Conservation (phyloP, 176 grass and related monocot species). For the Avena sativa region DNA sequence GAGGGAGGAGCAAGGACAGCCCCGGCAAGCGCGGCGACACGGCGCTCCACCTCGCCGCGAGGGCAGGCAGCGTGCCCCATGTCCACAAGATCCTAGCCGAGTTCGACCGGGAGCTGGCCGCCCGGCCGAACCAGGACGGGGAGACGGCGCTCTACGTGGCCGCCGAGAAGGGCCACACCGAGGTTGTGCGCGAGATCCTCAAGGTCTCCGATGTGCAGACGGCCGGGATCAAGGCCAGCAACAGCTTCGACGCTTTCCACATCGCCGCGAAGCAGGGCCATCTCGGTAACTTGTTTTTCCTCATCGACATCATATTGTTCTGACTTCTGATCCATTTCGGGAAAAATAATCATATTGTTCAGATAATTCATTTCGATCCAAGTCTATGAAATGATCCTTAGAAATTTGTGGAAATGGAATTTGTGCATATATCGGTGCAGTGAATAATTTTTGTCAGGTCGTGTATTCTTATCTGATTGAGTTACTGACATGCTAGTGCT, state of each 20-base stretch:
- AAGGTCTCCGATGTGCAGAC: slow-evolving; percentile 72
- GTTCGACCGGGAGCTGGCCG: slow-evolving; percentile 40
- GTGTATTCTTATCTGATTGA: slow-evolving; percentile 26
- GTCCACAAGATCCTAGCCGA: slow-evolving; percentile 71
- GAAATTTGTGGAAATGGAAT: slow-evolving; percentile 17
- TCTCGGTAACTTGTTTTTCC: slow-evolving; percentile 55
- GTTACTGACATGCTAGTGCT: not conserved
- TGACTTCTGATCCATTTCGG: too few relatives aligned
- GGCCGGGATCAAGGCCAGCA: slow-evolving; percentile 77
- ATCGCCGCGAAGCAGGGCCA: slow-evolving; percentile 87
- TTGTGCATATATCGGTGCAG: slow-evolving; percentile 1
- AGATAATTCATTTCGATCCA: slow-evolving; percentile 18
- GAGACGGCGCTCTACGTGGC: slow-evolving; percentile 86
- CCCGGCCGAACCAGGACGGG: slow-evolving; percentile 80
- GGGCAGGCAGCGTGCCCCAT: slow-evolving; percentile 60
- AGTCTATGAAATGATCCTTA: slow-evolving; percentile 39
- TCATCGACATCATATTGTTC: too few relatives aligned
- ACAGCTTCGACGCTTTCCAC: slow-evolving; percentile 88
- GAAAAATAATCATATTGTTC: not conserved
- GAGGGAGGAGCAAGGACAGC: slow-evolving; percentile 66
- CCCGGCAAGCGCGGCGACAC: slow-evolving; percentile 83
- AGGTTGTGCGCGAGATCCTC: slow-evolving; percentile 77
- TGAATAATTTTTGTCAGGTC: not conserved
- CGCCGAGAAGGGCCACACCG: slow-evolving; percentile 76
- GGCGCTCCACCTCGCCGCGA: slow-evolving; percentile 74